Conservation (phyloP, 176 grass and related monocot genomes). For the Neostapfia colusana region DNA sequence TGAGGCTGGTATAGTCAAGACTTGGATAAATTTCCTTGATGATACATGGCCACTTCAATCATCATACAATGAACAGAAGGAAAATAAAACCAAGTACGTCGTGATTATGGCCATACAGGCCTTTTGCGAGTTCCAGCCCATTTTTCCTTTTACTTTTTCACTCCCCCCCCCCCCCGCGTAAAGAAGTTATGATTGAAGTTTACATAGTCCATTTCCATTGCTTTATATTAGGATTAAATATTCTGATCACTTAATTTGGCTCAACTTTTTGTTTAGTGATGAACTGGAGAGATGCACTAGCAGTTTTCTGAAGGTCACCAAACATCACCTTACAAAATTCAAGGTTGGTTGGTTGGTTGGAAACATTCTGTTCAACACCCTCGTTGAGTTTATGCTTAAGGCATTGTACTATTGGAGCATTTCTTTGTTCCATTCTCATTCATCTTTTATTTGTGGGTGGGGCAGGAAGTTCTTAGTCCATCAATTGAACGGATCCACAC, state of each 20-base stretch:
- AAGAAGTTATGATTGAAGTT: slow-evolving; percentile 11
- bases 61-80: slow-evolving; percentile 71
- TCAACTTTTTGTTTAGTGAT: slow-evolving; percentile 60
- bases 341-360: slow-evolving; percentile 64
- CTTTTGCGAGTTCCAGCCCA: not conserved
- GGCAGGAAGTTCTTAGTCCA: slow-evolving; percentile 73
- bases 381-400: slow-evolving; percentile 22
- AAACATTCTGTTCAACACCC: slow-evolving; percentile 12
- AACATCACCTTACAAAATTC: slow-evolving; percentile 70
- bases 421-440: slow-evolving; percentile 20
- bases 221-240: not conserved
- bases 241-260: slow-evolving; percentile 4
- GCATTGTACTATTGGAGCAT: not conserved
- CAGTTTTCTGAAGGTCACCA: slow-evolving; percentile 71
- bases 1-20: slow-evolving; percentile 82
- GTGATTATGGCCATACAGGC: not conserved
- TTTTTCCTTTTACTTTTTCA: not conserved
- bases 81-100: slow-evolving; percentile 70
- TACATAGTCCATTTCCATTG: not conserved
- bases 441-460: slow-evolving; percentile 8
- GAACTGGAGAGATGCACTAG: slow-evolving; percentile 76
- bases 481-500: slow-evolving; percentile 69
- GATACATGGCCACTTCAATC: slow-evolving; percentile 94
- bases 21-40: slow-evolving; percentile 98
- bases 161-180: not conserved